Base-by-base conservation (phyloP, 768 basidiomycete genomes). In the Tulasnella sp. region DNA sequence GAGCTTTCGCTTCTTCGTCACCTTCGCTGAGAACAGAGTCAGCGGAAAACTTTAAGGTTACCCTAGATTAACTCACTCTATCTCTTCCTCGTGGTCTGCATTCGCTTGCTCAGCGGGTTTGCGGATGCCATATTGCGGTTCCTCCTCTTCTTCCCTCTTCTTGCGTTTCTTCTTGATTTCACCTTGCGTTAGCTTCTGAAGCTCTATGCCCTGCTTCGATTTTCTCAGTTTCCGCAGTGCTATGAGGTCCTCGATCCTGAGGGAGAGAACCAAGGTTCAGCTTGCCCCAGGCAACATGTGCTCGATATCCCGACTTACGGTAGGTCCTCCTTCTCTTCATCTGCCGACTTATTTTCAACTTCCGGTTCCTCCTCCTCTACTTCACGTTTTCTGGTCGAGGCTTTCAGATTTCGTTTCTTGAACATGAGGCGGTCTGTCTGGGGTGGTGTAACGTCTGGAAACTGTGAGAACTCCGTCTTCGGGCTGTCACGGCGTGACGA, bases 161-260 rank as follows among this genome's bases (percentile, higher is more conserved):
- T 86, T 90, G 47, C 78, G 75, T 83, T 87, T 90, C 81, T 86
- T 89, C 9, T 77, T 77, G 67, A 79, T 83, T 77, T 94, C 94
- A 0, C 95, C 96, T 74, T 90, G 88, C 78, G 89, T 92, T 16
- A 99, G 82, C 77, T 90, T 95, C 64, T 87, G 83, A 1, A 87
- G 85, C 76, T 97, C 94, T 67, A 98, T 97, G 1, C 95, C 96
- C 77, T 89, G 86, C 71, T 91, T 83, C 36, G 86, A 78, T 77
- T 86, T 88, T 67, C 88, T 85, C 34, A 95, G 81, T 78, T 89
- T 94, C 62, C 94, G 85, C 34, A 97, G 81, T 75, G 94, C 90
- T 47, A 96, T 86, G 19, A 98, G 84, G 69, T 96, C 94, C 75
- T 90, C 86, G 34, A 96, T 80, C 69, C 92, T 74, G 11, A 40